Percentiles rank a stretch among this genome's conserved stretches.
Conservation (phyloP, 345 rosid species). For the Lumnitzera racemosa region DNA sequence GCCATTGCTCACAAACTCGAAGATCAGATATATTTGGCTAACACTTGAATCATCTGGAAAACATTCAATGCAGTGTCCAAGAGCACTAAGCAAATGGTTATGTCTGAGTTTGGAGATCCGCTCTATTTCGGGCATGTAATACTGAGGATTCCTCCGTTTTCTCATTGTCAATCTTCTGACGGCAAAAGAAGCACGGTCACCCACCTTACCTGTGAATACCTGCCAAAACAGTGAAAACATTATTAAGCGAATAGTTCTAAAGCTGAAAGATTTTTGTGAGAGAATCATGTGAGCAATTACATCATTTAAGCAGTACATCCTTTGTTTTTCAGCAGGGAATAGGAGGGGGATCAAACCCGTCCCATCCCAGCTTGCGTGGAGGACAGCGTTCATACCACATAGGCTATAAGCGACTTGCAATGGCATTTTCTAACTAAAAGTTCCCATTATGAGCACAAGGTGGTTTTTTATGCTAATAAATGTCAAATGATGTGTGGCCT, state of each 20-base stretch:
- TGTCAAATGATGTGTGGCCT: too few relatives aligned
- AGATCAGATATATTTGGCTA: conserved; percentile 30
- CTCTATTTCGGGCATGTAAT: conserved; percentile 36
- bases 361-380: too few relatives aligned
- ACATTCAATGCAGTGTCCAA: conserved; percentile 55
- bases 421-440: too few relatives aligned
- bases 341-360: too few relatives aligned
- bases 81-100: conserved; percentile 41
- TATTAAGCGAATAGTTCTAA: not conserved
- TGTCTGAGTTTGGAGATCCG: conserved; percentile 55
- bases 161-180: conserved; percentile 34
- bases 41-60: conserved; percentile 29
- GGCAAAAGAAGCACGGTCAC: conserved; percentile 27
- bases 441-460: too few relatives aligned
- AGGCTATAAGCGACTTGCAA: too few relatives aligned
- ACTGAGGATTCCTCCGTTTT: conserved; percentile 28
- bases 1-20: conserved; percentile 36
- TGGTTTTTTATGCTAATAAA: too few relatives aligned
- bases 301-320: too few relatives aligned
- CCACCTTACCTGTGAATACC: conserved; percentile 39
- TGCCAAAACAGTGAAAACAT: conserved; percentile 14
- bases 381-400: too few relatives aligned
- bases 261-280: not conserved
- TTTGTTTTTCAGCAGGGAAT: too few relatives aligned
- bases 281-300: too few relatives aligned